Percentiles rank a stretch among this genome's conserved stretches.
These are phyloP conservation scores for Phaeolepiota aurea DNA, from an alignment of 768 basidiomycete species.

Conservation along the genomic window DNA sequence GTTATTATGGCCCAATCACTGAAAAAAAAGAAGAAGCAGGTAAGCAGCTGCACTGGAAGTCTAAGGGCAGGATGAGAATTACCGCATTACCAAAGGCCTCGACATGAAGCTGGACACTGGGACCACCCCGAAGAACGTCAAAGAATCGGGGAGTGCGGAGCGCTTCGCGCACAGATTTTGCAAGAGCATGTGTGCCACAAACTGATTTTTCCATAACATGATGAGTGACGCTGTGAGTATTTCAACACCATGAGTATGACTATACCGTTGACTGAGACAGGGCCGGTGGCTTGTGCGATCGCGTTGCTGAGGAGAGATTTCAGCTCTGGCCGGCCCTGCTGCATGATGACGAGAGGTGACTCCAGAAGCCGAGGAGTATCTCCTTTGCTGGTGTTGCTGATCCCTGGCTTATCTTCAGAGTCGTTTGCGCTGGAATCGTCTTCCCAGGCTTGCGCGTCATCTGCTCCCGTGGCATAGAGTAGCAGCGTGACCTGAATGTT, in stretches of 20 bases:
- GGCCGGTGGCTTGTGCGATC: slow-evolving; percentile 22
- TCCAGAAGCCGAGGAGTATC: slow-evolving; percentile 12
- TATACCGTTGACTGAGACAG: slow-evolving; percentile 41
- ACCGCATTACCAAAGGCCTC: slow-evolving; percentile 32
- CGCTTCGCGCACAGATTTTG: slow-evolving; percentile 26
- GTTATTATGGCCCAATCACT: too few species aligned
- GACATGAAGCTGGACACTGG: slow-evolving; percentile 35
- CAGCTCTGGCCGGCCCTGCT: slow-evolving; percentile 28
- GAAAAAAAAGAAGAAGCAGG: too few species aligned
- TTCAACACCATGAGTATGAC: too few species aligned
- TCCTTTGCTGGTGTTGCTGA: slow-evolving; percentile 5
- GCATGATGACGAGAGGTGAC: slow-evolving; percentile 13
- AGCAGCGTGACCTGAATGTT: slow-evolving; percentile 26
- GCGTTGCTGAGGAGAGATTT: slow-evolving; percentile 25
- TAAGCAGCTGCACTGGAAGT: too few species aligned
- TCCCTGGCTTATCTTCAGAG: slow-evolving; percentile 7
- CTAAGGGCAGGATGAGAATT: not conserved
- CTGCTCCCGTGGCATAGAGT: slow-evolving; percentile 28
- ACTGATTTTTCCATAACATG: too few species aligned
- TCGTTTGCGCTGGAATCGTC: slow-evolving; percentile 13
- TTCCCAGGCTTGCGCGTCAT: slow-evolving; percentile 11
- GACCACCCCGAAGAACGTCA: slow-evolving; percentile 34
- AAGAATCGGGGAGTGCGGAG: slow-evolving; percentile 26
- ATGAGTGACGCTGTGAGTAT: too few species aligned
- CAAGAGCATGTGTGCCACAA: slow-evolving; percentile 36